Conservation (phyloP, 345 rosid species). For the Geranium brycei region DNA sequence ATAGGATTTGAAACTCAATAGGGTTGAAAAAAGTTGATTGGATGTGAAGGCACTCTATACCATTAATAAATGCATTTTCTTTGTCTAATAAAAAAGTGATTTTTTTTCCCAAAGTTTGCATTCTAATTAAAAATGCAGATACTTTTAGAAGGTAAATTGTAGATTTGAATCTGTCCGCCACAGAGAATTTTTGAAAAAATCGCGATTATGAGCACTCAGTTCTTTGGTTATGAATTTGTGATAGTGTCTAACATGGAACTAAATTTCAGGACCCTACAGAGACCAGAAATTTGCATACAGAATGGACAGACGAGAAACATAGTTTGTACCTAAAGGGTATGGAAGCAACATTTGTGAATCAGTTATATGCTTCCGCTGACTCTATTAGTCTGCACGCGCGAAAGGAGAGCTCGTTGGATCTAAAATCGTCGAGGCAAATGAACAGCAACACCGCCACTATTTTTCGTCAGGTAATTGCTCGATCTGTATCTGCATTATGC, state of each 20-base stretch:
- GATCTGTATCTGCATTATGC: neutral
- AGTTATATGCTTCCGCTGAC: constrained; percentile 42
- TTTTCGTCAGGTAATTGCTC: constrained; percentile 53
- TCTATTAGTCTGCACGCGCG: constrained; percentile 21
- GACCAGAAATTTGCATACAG: constrained; percentile 24
- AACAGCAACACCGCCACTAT: constrained; percentile 9
- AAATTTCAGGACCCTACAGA: constrained; percentile 26
- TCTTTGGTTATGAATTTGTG: constrained; percentile 7
- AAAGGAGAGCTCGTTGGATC: constrained; percentile 18
- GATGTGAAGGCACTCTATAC: too few relatives aligned
- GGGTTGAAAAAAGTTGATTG: neutral
- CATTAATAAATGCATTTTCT: too few relatives aligned
- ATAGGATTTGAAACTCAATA: too few relatives aligned
- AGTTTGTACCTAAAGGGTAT: constrained; percentile 73
- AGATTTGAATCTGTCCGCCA: too few relatives aligned
- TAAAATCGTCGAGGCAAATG: constrained; percentile 17
- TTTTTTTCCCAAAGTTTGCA: too few relatives aligned
- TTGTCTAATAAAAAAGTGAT: too few relatives aligned
- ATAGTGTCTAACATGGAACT: constrained; percentile 1
- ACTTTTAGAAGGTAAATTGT: too few relatives aligned
- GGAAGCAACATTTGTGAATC: constrained; percentile 81
- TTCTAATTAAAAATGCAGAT: too few relatives aligned
- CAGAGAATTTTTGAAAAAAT: too few relatives aligned
- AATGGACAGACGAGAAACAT: constrained; percentile 94
- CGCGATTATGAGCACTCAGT: too few relatives aligned